Evolutionary conservation across 2,329 filamentous ascomycete genomes (phyloP).

Genomic region (Ceratocystis lukuohia): DNA sequence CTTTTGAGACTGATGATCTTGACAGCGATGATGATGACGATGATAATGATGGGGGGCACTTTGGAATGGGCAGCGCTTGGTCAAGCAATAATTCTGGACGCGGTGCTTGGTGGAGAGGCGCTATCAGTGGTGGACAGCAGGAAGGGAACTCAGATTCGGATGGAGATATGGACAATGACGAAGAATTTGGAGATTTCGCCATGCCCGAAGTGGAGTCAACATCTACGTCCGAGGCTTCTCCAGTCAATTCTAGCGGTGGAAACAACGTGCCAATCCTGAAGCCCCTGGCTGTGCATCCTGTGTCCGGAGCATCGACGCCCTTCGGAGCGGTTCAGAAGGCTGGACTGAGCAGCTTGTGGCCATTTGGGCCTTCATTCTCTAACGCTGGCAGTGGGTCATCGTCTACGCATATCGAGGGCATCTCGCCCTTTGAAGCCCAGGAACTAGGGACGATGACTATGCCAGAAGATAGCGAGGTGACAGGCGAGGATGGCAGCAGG

Average conservation of each 20-base stretch:
- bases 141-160: conserved; percentile 34
- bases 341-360: conserved; percentile 42
- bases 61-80: conserved; percentile 20
- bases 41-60: conserved; percentile 29
- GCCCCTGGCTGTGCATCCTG: conserved; percentile 41
- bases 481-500: conserved; percentile 31
- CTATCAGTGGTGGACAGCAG: conserved; percentile 30
- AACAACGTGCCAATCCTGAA: conserved; percentile 37
- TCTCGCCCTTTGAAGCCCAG: conserved; percentile 19
- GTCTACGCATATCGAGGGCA: conserved; percentile 19
- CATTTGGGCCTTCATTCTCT: conserved; percentile 31
- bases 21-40: conserved; percentile 41
- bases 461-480: conserved; percentile 24
- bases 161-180: conserved; percentile 41
- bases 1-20: conserved; percentile 41
- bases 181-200: conserved; percentile 57
- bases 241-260: conserved; percentile 17
- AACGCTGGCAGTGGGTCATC: conserved; percentile 3
- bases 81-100: conserved; percentile 24
- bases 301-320: conserved; percentile 25
- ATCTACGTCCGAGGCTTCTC: not conserved
- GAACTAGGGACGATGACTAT: conserved; percentile 21
- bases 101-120: conserved; percentile 38
- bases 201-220: conserved; percentile 41
- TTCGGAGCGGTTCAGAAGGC: conserved; percentile 23